A percentile compares a stretch with the other conserved stretches of the same genome.
These are phyloP conservation scores for Populus pruinosa DNA, from an alignment of 345 rosid genomes.

Conservation along the genomic window DNA sequence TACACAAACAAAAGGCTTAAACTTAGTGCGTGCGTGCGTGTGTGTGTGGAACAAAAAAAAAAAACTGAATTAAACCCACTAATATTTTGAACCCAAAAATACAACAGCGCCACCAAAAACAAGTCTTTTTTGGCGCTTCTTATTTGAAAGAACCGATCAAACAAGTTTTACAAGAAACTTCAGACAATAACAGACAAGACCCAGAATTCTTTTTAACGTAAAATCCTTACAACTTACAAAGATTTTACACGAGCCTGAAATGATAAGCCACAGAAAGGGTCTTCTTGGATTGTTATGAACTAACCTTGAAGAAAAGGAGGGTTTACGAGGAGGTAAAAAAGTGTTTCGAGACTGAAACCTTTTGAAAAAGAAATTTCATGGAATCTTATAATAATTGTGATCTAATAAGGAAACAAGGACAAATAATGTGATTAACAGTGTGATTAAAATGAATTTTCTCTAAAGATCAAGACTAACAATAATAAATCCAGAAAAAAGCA, in stretches of 20 bases:
- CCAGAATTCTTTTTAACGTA: neutral
- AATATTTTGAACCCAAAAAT: neutral
- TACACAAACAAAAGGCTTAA: neutral
- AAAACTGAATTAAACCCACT: constrained; percentile 2
- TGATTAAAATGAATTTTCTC: neutral
- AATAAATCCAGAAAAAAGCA: neutral
- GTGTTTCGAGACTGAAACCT: neutral
- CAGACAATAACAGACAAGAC: neutral
- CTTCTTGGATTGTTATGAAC: neutral
- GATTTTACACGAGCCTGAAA: neutral
- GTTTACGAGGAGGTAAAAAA: neutral
- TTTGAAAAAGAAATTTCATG: neutral
- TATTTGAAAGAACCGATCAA: constrained; percentile 1
- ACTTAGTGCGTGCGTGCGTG: neutral
- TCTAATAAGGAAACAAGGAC: neutral
- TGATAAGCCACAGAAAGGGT: neutral
- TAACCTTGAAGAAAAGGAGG: too few relatives aligned
- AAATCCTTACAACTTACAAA: neutral
- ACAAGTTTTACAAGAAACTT: neutral
- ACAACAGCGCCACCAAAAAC: neutral
- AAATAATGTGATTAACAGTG: neutral
- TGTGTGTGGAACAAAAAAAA: too few relatives aligned
- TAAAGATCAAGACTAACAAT: too few relatives aligned
- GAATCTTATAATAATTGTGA: neutral
- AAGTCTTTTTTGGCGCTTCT: neutral